Base-by-base conservation (phyloP, 805 yeast species). In the Candida vaughaniae region DNA sequence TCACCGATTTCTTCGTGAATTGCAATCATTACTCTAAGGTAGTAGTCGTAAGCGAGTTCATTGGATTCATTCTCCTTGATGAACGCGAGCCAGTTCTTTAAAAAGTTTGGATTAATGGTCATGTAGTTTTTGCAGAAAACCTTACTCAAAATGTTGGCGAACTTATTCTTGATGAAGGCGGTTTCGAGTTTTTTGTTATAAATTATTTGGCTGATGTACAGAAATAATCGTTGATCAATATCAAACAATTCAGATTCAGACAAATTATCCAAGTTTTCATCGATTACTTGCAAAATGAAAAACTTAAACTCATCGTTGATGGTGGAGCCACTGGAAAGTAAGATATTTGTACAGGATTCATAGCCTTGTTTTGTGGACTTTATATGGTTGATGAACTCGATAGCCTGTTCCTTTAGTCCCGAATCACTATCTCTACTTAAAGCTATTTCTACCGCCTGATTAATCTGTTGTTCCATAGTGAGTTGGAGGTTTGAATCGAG, bases 1-100 rank as follows among this genome's bases (percentile, higher is more conserved):
- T 93, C 99, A 22, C 95, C 99, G 48, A 93, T 88, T 61, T 90
- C 96, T 19, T 82, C 81, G 58, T 93, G 97, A 42, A 93, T 78
- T 20, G 84, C 77, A 29, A 80, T 60, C 41, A 89, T 65, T 6
- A 88, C 75, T 53, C 96, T 75, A 25, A 83, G 60, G 58, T 84
- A 89, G 58, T 85, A 77, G 53, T 90, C 97, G 8, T 73, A 56
- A 47, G 75, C 77, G 35, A 77, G 45, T 27, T 47, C 43, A 23
- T 50, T 44, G 42, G 42, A 42, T 18, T 52, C 49, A 20, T 45
- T 39, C 6, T 55, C 32, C 12, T 41, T 45, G 16, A 51, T 42
- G 12, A 57, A 40, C 18, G 33, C 32, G 31, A 60, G 44, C 44
- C 66, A 51, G 10, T 57, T 62, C 35, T 57, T 57, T 38, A 68